These are phyloP conservation scores for Thamnidium elegans DNA, from an alignment of 192 early-diverging fungal species.

Conservation along the genomic window DNA sequence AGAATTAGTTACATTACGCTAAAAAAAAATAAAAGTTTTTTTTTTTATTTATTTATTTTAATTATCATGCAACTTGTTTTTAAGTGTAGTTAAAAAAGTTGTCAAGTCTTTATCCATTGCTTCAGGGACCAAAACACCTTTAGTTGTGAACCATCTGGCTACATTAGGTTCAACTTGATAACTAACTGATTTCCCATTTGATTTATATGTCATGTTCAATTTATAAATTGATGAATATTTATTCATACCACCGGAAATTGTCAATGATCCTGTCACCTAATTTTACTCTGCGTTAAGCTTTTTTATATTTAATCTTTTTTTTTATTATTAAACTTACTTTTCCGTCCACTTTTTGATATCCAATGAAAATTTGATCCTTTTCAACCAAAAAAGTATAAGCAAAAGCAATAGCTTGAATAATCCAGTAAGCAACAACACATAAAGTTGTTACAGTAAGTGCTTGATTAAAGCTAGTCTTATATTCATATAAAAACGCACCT, in stretches of 20 bases:
- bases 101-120: conserved; percentile 7
- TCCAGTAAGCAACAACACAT: conserved; percentile 51
- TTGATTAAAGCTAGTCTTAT: conserved; percentile 61
- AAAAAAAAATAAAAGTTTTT: background rate
- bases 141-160: background rate
- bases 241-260: conserved; percentile 1
- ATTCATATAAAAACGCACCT: conserved; percentile 65
- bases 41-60: background rate
- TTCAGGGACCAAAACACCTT: background rate
- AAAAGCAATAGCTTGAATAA: conserved; percentile 49
- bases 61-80: background rate
- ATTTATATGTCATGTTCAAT: background rate
- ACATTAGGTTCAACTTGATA: conserved; percentile 5
- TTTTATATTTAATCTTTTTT: background rate
- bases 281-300: background rate
- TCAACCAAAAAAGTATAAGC: conserved; percentile 59
- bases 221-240: conserved; percentile 13
- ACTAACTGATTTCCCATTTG: background rate
- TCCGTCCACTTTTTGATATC: conserved; percentile 33
- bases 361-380: conserved; percentile 66
- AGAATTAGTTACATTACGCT: conserved; percentile 74
- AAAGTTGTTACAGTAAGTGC: conserved; percentile 59
- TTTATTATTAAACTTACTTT: background rate
- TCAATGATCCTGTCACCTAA: background rate
- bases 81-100: background rate